A percentile compares a stretch with the other conserved stretches of the same genome.
phyloP scores from a whole-genome alignment of 2,329 filamentous ascomycete species.

The Fusarium drepaniforme region DNA sequence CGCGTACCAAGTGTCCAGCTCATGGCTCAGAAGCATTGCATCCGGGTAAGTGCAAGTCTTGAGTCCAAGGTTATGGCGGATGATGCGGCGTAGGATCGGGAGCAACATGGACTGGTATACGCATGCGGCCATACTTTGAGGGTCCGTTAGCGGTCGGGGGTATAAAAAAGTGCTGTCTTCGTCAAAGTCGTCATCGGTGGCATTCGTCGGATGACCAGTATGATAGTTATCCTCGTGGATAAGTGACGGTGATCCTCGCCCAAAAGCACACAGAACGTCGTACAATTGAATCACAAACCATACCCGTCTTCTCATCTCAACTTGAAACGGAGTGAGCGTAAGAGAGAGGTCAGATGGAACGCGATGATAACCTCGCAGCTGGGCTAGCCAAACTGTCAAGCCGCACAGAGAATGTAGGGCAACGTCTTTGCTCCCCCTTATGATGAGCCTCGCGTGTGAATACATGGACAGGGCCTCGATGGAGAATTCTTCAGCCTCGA shows the following conservation, averaged over 20 bases:
- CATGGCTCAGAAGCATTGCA: background rate
- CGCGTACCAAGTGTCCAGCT: slow-evolving; percentile 17
- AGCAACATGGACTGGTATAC: slow-evolving; percentile 20
- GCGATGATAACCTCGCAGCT: slow-evolving; percentile 11
- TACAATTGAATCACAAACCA: slow-evolving; percentile 30
- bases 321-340: slow-evolving; percentile 9
- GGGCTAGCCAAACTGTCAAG: slow-evolving; percentile 16
- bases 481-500: background rate
- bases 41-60: background rate
- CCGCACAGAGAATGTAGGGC: background rate
- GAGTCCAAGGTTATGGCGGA: slow-evolving; percentile 16
- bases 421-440: background rate
- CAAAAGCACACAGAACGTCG: slow-evolving; percentile 19
- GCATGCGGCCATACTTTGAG: background rate
- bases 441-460: slow-evolving; percentile 7
- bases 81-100: slow-evolving; percentile 10
- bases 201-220: background rate
- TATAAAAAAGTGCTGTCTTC: background rate
- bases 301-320: slow-evolving; percentile 23
- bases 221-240: slow-evolving; percentile 9
- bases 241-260: slow-evolving; percentile 11
- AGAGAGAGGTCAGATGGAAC: background rate
- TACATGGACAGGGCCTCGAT: slow-evolving; percentile 25
- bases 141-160: background rate
- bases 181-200: slow-evolving; percentile 25